Evolutionary conservation across 805 yeast species (phyloP).

Genomic region (Jamesozyma piceae): DNA sequence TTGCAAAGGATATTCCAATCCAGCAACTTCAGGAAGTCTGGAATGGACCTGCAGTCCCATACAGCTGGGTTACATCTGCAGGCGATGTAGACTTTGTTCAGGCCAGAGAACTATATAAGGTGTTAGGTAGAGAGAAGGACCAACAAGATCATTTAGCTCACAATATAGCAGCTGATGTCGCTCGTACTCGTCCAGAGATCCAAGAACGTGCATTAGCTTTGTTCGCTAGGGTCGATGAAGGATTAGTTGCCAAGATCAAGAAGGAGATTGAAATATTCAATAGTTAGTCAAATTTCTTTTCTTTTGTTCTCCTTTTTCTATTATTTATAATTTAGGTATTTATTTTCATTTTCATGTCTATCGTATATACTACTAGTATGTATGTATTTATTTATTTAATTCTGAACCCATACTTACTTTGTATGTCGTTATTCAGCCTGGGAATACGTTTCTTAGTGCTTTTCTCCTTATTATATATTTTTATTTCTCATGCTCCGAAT

Average conservation of each 20-base stretch:
- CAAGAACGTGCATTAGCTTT: conserved; percentile 72
- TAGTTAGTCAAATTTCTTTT: not conserved
- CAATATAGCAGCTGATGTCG: conserved; percentile 69
- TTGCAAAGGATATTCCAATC: conserved; percentile 25
- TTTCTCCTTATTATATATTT: no score
- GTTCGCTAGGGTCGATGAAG: conserved; percentile 63
- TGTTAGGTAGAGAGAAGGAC: conserved; percentile 64
- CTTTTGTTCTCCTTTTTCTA: no score
- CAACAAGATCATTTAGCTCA: conserved; percentile 78
- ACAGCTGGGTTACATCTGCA: conserved; percentile 65
- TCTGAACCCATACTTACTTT: no score
- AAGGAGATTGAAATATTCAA: conserved; percentile 37
- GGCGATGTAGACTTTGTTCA: conserved; percentile 69
- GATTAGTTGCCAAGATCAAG: conserved; percentile 58
- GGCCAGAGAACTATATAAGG: conserved; percentile 70
- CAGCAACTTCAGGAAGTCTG: conserved; percentile 71
- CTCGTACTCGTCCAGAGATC: conserved; percentile 28
- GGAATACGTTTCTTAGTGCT: no score
- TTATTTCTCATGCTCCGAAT: no score
- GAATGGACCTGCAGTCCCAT: conserved; percentile 73
- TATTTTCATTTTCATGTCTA: no score
- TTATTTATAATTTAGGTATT: no score
- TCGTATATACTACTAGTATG: no score
- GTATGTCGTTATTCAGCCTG: no score
- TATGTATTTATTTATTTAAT: no score